Base-by-base conservation (phyloP, 2,329 filamentous ascomycete species). In the Cordyceps cicadae region DNA sequence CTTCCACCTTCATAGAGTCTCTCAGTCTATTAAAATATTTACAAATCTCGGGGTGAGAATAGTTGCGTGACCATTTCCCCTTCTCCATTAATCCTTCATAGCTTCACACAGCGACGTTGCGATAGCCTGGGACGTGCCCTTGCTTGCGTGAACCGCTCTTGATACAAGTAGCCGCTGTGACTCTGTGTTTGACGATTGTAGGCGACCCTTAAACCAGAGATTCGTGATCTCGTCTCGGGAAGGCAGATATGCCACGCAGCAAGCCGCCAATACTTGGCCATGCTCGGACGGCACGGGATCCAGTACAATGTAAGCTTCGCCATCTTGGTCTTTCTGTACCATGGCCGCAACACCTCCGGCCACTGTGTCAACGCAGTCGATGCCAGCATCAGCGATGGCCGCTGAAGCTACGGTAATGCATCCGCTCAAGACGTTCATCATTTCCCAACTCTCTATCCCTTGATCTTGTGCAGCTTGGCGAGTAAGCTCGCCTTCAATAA, bases 371-470 rank as follows among this genome's bases (percentile, higher is more conserved):
- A 97, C 87, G 70, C 92, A 97, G 71, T 99, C 94, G 63, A 99
- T 97, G 9, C 92, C 92, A 1, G 94, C 94, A 76, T 99, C 94
- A 3, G 89, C 89, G 69, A 99, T 86, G 15, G 94, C 94, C 11
- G 93, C 93, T 59, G 92, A 92, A 11, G 93, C 91, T 60, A 95
- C 93, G 0, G 92, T 97, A 67, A 99, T 92, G 70, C 92, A 97
- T 1, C 91, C 91, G 29, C 91, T 87, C 21, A 99, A 78, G 50
- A 96, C 89, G 71, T 90, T 94, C 90, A 97, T 93, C 76, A 89
- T 83, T 11, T 92, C 91, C 87, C 91, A 95, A 15, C 88, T 84
- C 64, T 86, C 85, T 62, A 85, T 82, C 9, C 76, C 79, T 66
- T 77, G 74, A 26, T 76, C 75, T 34, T 77, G 70, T 3, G 75